Evolutionary conservation across 768 basidiomycete genomes (phyloP).

Genomic region (Kondoa malvinella): DNA sequence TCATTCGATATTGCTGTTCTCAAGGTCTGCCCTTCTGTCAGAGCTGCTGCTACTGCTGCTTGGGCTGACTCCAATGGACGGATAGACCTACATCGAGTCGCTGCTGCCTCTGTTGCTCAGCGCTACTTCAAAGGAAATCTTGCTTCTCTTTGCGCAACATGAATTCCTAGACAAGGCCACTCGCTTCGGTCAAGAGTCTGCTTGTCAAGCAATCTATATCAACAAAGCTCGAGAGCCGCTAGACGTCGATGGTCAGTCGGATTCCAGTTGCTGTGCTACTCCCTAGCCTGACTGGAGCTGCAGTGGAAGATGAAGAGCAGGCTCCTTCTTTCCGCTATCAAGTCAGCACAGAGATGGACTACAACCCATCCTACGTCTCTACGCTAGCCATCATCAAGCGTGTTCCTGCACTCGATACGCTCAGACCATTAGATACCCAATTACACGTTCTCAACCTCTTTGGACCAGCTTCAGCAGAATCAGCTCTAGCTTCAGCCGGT

Average conservation of each 20-base stretch:
- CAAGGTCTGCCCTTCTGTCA: background rate
- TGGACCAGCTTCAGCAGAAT: constrained; percentile 28
- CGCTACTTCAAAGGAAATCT: constrained; percentile 7
- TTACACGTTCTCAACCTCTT: constrained; percentile 80
- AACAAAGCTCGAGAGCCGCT: constrained; percentile 7
- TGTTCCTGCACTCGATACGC: constrained; percentile 53
- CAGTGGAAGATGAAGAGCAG: background rate
- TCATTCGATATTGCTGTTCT: background rate
- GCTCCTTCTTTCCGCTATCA: constrained; percentile 26
- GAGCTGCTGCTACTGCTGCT: background rate
- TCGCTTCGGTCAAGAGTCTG: constrained; percentile 11
- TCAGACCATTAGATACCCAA: constrained; percentile 63
- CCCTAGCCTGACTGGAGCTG: background rate
- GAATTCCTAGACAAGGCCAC: constrained; percentile 8
- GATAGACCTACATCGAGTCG: constrained; percentile 4
- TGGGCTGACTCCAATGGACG: background rate
- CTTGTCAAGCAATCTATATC: constrained; percentile 17
- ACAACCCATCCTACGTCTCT: constrained; percentile 60
- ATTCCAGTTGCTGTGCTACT: background rate
- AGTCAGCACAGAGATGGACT: constrained; percentile 47
- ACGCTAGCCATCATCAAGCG: constrained; percentile 94
- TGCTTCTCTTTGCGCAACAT: constrained; percentile 7
- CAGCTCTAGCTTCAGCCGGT: constrained; percentile 31
- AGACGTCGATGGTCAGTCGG: background rate
- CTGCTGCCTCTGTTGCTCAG: constrained; percentile 7